A percentile compares a stretch with the other conserved stretches of the same genome.
phyloP scores from a whole-genome alignment of 2,329 filamentous ascomycete genomes.

The Aureobasidium melanogenum region DNA sequence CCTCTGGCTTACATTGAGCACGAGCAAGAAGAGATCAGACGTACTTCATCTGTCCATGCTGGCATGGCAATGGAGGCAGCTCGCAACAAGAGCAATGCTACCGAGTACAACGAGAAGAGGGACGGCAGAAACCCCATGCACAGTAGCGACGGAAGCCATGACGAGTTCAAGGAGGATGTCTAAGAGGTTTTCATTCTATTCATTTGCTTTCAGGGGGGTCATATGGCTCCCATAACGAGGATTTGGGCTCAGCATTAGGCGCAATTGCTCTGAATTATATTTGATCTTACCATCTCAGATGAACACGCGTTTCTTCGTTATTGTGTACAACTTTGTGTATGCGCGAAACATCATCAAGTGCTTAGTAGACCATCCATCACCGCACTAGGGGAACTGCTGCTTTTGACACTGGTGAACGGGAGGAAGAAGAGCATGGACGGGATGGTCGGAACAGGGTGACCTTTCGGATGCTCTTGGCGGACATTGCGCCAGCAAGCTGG shows the following conservation, averaged over 20 bases:
- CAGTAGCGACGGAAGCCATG: not conserved
- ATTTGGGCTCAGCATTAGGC: not conserved
- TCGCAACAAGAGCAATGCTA: constrained; percentile 9
- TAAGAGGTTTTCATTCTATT: not conserved
- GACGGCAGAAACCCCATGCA: not conserved
- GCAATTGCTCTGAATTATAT: too few species aligned
- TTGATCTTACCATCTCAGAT: too few species aligned
- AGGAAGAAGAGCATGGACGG: not conserved
- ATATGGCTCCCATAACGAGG: not conserved
- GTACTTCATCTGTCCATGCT: constrained; percentile 9
- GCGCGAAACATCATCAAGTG: too few species aligned
- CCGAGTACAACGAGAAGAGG: constrained; percentile 5
- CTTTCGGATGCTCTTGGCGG: not conserved
- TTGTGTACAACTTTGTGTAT: too few species aligned
- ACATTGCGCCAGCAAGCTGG: not conserved
- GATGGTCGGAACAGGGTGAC: not conserved
- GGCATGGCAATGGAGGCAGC: constrained; percentile 1
- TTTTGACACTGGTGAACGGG: not conserved
- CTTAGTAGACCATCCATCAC: too few species aligned
- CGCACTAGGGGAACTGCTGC: too few species aligned
- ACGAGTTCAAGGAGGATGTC: constrained; percentile 4
- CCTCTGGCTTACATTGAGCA: constrained; percentile 41
- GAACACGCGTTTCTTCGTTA: too few species aligned
- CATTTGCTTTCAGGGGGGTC: not conserved
- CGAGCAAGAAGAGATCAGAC: constrained; percentile 30